Base-by-base conservation (phyloP, 495 filamentous ascomycete genomes). In the Aspergillus sclerotiicarbonarius region DNA sequence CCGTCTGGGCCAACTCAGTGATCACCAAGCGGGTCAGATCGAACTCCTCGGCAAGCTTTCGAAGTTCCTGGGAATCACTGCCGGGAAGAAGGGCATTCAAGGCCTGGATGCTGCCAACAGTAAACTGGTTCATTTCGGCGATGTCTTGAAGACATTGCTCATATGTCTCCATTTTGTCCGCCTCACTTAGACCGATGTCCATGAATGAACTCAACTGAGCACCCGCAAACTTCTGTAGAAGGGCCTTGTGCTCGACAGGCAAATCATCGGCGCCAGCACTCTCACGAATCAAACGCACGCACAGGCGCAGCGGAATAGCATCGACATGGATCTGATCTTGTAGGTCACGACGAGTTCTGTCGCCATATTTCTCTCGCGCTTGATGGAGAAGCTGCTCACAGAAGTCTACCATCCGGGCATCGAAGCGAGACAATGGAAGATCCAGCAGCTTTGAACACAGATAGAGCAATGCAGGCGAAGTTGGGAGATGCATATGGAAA, bases 361-460 rank as follows among this genome's bases (percentile, higher is more conserved):
- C 65, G 10, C 30, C 35, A 39, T 69, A 63, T 37, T 67, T 76
- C 19, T 69, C 62, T n/a, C 69, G 71, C 56, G 79, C 60, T 1
- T 68, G 64, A 12, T 65, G 51, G 1, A 83, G 64, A 4, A 84
- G 62, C 7, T 63, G 65, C 9, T 74, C 67, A 31, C 75, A 77
- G 54, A 80, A 77, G 13, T 77, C 69, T 7, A 77, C 64, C 71
- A 87, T 71, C 68, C 84, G 67, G 56, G 70, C 62, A 78, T 89
- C 71, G 66, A 84, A 79, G 45, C 73, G 67, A 61, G 80, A 68
- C 67, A 95, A 72, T 15, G 91, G 86, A 29, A 96, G 72, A 9
- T 84, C 80, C 33, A 83, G 69, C 33, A 92, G 73, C 66, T 96
- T 96, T 50, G 80, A 71, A 61, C 87, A 89, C n/a, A 96, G 63